Conservation (phyloP, 2,329 filamentous ascomycete species). For the Diplodia intermedia region DNA sequence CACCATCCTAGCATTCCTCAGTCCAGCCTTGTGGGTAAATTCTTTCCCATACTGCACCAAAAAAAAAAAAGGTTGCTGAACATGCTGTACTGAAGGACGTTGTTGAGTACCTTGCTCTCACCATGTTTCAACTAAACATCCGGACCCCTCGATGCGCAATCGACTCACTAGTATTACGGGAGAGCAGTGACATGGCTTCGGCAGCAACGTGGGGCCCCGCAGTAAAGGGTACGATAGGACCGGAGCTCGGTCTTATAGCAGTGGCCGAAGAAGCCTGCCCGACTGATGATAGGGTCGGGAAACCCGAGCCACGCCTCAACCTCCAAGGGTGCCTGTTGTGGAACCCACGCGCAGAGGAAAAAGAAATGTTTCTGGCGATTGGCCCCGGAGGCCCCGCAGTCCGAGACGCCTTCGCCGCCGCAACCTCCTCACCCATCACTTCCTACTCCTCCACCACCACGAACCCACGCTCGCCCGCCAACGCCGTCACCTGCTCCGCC, state of each 20-base stretch:
- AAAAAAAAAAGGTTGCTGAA: no score
- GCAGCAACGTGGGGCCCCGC: background rate
- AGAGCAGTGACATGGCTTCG: background rate
- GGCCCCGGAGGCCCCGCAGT: background rate
- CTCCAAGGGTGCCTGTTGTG: background rate
- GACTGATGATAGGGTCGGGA: background rate
- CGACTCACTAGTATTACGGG: no score
- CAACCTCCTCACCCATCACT: background rate
- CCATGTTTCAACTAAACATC: background rate
- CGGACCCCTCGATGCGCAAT: no score
- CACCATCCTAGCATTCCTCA: background rate
- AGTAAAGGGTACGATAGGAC: no score
- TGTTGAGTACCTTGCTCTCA: background rate
- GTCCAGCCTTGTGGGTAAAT: background rate
- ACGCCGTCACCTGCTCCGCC: background rate
- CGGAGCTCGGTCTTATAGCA: background rate
- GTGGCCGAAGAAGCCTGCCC: background rate
- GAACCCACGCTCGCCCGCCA: constrained; percentile 4
- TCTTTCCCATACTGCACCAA: background rate
- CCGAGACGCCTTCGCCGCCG: background rate
- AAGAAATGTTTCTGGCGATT: background rate
- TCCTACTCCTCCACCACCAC: background rate
- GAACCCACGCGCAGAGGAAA: background rate
- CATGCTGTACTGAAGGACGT: no score
- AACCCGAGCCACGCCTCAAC: background rate